phyloP scores from a whole-genome alignment of 176 grass and related monocot genomes.

The maize (Zea mays) region Zm-B73-REFERENCE-NAM-5.0 NC_050096.1:233771501-233772000 shows the following conservation, averaged over 20 bases:
- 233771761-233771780: background rate
- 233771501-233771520: background rate
- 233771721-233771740: no score
- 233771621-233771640: no score
- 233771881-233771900: background rate
- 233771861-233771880: slow-evolving; percentile 16
- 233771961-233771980: slow-evolving; percentile 18
- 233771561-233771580: background rate
- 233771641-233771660: no score
- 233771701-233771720: rapidly evolving
- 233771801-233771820: background rate
- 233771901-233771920: background rate
- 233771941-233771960: background rate
- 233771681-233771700: background rate
- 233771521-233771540: background rate
- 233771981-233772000: slow-evolving; percentile 34
- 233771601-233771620: rapidly evolving
- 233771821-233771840: background rate
- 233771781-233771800: background rate
- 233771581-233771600: rapidly evolving
- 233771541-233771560: rapidly evolving
- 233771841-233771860: background rate
- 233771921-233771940: background rate
- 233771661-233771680: background rate
- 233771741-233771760: background rate